Base-by-base conservation (phyloP, 768 basidiomycete genomes). In the Lactarius psammicola region DNA sequence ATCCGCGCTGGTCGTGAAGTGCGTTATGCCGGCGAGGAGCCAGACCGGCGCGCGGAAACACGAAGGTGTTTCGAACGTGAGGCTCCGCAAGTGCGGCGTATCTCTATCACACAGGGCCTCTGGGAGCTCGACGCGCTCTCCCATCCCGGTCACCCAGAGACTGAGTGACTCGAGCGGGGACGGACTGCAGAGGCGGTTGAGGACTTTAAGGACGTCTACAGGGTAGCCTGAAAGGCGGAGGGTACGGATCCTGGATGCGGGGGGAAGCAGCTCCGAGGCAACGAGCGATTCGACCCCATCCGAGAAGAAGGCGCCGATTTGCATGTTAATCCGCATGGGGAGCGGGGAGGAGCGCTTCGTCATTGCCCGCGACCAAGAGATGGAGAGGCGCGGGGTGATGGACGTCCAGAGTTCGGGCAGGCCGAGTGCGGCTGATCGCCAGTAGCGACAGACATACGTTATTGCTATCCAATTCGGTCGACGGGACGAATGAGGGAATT, bases 181-280 rank as follows among this genome's bases (percentile, higher is more conserved):
- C 11, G 65, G 65, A 36, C 60, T 62, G 17, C 56, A n/a, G n/a
- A n/a, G n/a, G n/a, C n/a, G n/a, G n/a, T n/a, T n/a, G n/a, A n/a
- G n/a, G n/a, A n/a, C n/a, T 44, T 36, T 55, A 30, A 62, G 55
- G 44, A 66, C 28, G 23, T 66, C 56, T 1, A 6, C 9, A 38
- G 34, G 65, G 23, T 44, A 56, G 34, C 65, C 65, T 28, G 46
- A 8, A 36, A 66, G 55, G 30, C 65, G 60, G 15, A 66, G 60
- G 3, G 65, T 42, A 56, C 46, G 46, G 46, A 66, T 60, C 13
- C 65, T 38, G 8, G 60, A 62, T 3, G 65, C 60, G 17, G 49
- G 28, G 40, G 57, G 61, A 26, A 66, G 46, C 31, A n/a, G n/a
- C n/a, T n/a, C n/a, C n/a, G n/a, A n/a, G n/a, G n/a, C n/a, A n/a